Evolutionary conservation across 139 green algal species (phyloP), one percentile per base, ranked within the genome.

Genomic region (Coelastrella sp.): DNA sequence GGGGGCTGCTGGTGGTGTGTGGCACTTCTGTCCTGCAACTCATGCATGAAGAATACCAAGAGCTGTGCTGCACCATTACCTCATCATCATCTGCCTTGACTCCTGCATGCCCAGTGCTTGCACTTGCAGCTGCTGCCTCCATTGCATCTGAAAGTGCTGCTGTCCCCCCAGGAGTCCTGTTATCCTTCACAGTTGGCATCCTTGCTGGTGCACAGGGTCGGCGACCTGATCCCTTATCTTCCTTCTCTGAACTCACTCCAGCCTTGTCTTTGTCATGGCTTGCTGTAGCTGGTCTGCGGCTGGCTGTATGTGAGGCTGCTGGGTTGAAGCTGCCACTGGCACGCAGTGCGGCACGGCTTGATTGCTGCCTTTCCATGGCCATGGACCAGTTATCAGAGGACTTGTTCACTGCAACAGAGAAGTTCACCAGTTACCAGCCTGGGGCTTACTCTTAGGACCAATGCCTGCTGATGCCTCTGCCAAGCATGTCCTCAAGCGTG

Each of bases 291-390:
- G 64, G 8, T 21, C 32, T 32, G 21, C 25, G 37, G 64, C 63
- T 19, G 0, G 50, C 23, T 34, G 80, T 71, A 2, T 59, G 32
- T 34, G 67, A 73, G 4, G 80, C 64, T 50, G 48, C 23, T 25
- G 80, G 67, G 50, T 80, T 69, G 43, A 86, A 80, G 80, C 80
- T 86, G 80, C 67, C 51, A 38, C 67, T 80, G 51, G 80, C 25
- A 3, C 66, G 51, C 48, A 86, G 66, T 2, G 23, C 23, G 23
- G 35, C 66, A 53, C 79, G 79, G 32, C 59, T 23, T 3, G 80
- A 86, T 67, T 79, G 80, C 50, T 67, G 45, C 6, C 37, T 25
- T 17, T 86, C 80, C n/a, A 86, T 57, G 21, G n/a, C 32, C 23
- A 15, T 7, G 34, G 45, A 40, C 80, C 80, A 86, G 80, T 80